A percentile compares a stretch with the other conserved stretches of the same genome.
These are phyloP conservation scores for Golubevia sp. DNA, from an alignment of 1,284 basidiomycete species.

Conservation along the genomic window DNA sequence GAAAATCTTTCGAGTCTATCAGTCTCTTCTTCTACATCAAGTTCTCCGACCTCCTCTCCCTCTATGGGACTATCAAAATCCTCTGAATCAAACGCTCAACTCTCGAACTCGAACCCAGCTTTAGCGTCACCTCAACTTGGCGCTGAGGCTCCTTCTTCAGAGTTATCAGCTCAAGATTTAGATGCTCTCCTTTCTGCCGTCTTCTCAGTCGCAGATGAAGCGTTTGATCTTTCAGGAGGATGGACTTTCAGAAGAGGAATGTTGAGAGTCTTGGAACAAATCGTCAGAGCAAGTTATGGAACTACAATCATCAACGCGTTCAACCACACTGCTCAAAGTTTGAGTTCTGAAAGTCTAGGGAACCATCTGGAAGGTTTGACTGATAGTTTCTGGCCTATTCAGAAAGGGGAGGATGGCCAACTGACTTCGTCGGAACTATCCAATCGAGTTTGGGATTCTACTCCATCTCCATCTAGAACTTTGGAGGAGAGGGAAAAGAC, in stretches of 20 bases:
- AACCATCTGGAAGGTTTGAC: conserved; percentile 31
- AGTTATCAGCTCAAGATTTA: conserved; percentile 30
- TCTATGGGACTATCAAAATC: conserved; percentile 1
- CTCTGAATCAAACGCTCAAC: neutral
- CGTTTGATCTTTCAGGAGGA: conserved; percentile 51
- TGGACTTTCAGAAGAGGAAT: conserved; percentile 56
- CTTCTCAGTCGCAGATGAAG: conserved; percentile 59
- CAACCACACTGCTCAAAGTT: conserved; percentile 31
- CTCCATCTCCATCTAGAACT: conserved; percentile 10
- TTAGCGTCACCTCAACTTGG: neutral
- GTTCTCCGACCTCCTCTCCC: no score
- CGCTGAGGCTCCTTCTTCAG: neutral
- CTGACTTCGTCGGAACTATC: neutral
- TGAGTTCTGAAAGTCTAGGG: conserved; percentile 31
- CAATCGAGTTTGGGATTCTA: neutral
- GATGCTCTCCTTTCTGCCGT: conserved; percentile 53
- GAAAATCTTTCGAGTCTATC: neutral
- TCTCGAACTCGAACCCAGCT: neutral
- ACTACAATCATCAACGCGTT: conserved; percentile 34
- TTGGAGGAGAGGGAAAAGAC: conserved; percentile 21
- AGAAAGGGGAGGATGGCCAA: conserved; percentile 11
- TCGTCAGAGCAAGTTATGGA: conserved; percentile 49
- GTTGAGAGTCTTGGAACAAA: conserved; percentile 53
- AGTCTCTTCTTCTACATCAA: neutral
- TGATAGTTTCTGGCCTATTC: conserved; percentile 42